Conservation (phyloP, 352 stramenopile genomes). For the Peronospora belbahrii region DNA sequence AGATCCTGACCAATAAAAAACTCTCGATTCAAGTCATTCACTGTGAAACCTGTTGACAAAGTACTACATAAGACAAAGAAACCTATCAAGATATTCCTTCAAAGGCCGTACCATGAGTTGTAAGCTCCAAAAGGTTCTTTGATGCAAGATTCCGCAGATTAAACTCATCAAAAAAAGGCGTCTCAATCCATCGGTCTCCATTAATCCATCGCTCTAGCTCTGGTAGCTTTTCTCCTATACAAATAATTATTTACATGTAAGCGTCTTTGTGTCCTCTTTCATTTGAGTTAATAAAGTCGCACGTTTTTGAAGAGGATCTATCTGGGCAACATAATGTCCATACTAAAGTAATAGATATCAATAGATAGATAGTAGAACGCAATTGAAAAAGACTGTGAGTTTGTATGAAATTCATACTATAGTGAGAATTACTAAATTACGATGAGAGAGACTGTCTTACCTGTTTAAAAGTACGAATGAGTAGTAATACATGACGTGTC, state of each 20-base stretch:
- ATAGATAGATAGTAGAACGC: no score
- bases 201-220: constrained; percentile 83
- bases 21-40: constrained; percentile 83
- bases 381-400: background rate
- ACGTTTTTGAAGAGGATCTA: constrained; percentile 82
- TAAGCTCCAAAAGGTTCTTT: constrained; percentile 79
- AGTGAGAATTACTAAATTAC: no score
- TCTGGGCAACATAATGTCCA: constrained; percentile 83
- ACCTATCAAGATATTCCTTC: background rate
- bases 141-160: constrained; percentile 75
- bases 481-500: constrained; percentile 64
- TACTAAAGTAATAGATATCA: constrained; percentile 38
- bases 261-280: background rate
- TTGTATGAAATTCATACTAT: no score
- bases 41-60: constrained; percentile 71
- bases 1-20: constrained; percentile 90
- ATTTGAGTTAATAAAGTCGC: background rate
- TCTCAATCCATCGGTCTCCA: constrained; percentile 75
- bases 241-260: background rate
- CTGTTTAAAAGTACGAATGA: constrained; percentile 87
- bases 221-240: constrained; percentile 65
- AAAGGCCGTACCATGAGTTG: constrained; percentile 50
- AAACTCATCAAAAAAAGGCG: constrained; percentile 84
- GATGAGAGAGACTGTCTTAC: constrained; percentile 14
- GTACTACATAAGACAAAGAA: constrained; percentile 1